Evolutionary conservation across 768 basidiomycete species (phyloP).

Genomic region (Leccinum aurantiacum): DNA sequence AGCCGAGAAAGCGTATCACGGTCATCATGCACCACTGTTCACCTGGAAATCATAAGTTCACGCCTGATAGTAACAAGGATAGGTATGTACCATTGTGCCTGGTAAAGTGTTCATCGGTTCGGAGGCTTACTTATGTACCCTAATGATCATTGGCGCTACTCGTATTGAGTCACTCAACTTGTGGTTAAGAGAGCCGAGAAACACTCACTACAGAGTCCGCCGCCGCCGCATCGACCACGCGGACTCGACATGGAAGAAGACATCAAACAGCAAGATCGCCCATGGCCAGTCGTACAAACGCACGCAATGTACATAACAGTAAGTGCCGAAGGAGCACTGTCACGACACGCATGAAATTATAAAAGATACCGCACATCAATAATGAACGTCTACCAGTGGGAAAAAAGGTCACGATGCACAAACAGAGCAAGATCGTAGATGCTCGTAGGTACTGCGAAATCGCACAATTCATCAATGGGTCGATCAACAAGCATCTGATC

Average conservation of each 20-base stretch:
- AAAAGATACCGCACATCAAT: background rate
- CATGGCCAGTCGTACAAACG: background rate
- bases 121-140: background rate
- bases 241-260: background rate
- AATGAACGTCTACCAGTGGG: no score
- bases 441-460: background rate
- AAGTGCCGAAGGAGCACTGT: background rate
- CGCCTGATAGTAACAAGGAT: background rate
- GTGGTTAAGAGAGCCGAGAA: background rate
- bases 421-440: background rate
- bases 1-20: background rate
- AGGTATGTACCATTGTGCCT: background rate
- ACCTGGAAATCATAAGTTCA: background rate
- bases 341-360: no score
- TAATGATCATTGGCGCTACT: background rate
- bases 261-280: background rate
- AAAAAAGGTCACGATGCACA: background rate
- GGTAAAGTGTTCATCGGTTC: background rate
- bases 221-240: background rate
- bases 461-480: background rate
- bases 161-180: background rate
- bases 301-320: background rate
- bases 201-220: background rate
- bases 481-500: background rate
- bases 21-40: background rate